Conservation (phyloP, 768 basidiomycete species). For the Suillus discolor region DNA sequence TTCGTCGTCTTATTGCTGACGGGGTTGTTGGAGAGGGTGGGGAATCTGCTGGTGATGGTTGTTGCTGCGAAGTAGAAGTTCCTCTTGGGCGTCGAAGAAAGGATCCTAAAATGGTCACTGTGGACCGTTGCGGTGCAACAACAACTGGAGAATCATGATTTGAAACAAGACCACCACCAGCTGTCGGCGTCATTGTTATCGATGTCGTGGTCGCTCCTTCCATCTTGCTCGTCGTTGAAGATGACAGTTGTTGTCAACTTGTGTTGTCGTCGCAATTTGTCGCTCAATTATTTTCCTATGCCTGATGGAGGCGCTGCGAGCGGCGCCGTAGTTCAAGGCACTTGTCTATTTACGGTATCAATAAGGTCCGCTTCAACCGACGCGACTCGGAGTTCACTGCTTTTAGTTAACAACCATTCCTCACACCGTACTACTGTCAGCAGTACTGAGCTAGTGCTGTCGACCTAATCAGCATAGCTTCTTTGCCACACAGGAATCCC, state of each 20-base stretch:
- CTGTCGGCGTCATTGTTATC: neutral
- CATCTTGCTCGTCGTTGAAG: neutral
- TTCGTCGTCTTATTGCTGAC: slow-evolving; percentile 38
- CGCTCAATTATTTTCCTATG: neutral
- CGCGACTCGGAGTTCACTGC: neutral
- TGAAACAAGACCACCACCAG: slow-evolving; percentile 7
- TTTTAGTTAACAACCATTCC: too few relatives aligned
- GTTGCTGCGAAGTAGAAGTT: slow-evolving; percentile 59
- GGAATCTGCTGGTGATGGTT: slow-evolving; percentile 28
- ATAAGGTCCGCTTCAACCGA: neutral
- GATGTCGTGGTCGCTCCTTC: neutral
- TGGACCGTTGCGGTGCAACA: slow-evolving; percentile 34
- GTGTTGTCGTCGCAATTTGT: neutral
- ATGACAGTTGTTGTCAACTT: neutral
- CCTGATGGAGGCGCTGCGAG: slow-evolving; percentile 5
- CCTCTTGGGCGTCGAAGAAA: slow-evolving; percentile 74
- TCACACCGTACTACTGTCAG: too few relatives aligned
- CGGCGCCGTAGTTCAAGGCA: slow-evolving; percentile 3
- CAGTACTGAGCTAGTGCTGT: too few relatives aligned
- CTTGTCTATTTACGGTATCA: neutral
- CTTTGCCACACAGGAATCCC: too few relatives aligned
- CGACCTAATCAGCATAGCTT: too few relatives aligned
- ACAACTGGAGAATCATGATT: slow-evolving; percentile 35
- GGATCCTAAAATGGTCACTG: slow-evolving; percentile 57
- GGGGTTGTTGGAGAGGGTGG: slow-evolving; percentile 40